Conservation (phyloP, 768 basidiomycete species). For the Coprinopsis marcescibilis region DNA sequence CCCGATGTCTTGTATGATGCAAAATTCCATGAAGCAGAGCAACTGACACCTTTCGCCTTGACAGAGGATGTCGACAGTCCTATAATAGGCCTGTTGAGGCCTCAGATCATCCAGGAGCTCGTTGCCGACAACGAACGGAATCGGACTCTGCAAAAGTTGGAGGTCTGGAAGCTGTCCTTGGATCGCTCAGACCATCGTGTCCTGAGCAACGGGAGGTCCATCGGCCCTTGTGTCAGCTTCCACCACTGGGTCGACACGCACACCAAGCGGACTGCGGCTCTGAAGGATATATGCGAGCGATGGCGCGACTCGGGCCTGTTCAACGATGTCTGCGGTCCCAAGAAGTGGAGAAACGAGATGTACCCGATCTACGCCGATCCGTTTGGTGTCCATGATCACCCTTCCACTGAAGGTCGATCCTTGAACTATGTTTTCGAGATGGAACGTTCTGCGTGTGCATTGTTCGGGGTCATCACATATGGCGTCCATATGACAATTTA, state of each 20-base stretch:
- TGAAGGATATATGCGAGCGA: constrained; percentile 64
- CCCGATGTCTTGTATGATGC: constrained; percentile 12
- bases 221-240: constrained; percentile 44
- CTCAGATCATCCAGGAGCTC: constrained; percentile 50
- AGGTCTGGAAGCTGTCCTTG: constrained; percentile 36
- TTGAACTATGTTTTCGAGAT: constrained; percentile 78
- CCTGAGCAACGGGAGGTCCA: constrained; percentile 18
- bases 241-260: constrained; percentile 46
- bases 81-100: constrained; percentile 56
- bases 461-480: constrained; percentile 88
- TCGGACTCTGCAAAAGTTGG: constrained; percentile 20
- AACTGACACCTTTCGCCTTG: constrained; percentile 13
- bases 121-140: constrained; percentile 41
- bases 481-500: constrained; percentile 89
- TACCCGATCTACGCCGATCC: constrained; percentile 75
- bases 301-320: constrained; percentile 70
- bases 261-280: constrained; percentile 50
- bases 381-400: constrained; percentile 52
- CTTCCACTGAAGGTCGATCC: constrained; percentile 25
- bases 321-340: constrained; percentile 59
- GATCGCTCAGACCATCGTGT: constrained; percentile 22
- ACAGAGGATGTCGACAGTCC: constrained; percentile 35
- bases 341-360: constrained; percentile 81
- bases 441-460: constrained; percentile 82
- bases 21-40: constrained; percentile 13